A percentile compares a stretch with the other conserved stretches of the same genome.
Evolutionary conservation across 202 grass and related monocot genomes (phyloP).

Genomic region (Sporobolus alterniflorus): DNA sequence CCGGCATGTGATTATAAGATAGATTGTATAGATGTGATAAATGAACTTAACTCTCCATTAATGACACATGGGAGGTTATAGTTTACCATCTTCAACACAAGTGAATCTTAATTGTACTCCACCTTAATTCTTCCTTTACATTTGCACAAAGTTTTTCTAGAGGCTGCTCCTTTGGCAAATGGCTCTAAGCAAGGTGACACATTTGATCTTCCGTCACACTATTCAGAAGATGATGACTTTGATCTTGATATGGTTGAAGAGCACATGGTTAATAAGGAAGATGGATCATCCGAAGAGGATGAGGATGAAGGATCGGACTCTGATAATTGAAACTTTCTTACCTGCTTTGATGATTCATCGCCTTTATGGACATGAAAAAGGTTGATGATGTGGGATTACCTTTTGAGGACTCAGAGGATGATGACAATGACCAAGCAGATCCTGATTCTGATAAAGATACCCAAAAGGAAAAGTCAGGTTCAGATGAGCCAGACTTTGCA

Average conservation of each 20-base stretch:
- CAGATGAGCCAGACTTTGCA: constrained; percentile 79
- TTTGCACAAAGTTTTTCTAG: constrained; percentile 92
- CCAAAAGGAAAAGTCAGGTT: constrained; percentile 44
- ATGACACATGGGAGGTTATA: constrained; percentile 86
- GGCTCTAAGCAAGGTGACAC: constrained; percentile 47
- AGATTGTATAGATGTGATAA: constrained; percentile 83
- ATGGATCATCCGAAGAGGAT: constrained; percentile 46
- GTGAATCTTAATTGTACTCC: constrained; percentile 16
- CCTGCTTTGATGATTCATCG: constrained; percentile 53
- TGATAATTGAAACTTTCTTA: constrained; percentile 68
- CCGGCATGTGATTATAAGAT: constrained; percentile 96
- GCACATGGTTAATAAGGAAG: constrained; percentile 43
- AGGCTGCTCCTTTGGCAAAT: constrained; percentile 54
- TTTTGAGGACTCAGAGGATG: constrained; percentile 91
- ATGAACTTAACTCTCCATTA: constrained; percentile 75
- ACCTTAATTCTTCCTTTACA: constrained; percentile 24
- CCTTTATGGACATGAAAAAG: constrained; percentile 46
- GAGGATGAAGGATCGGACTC: constrained; percentile 52
- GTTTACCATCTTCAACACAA: constrained; percentile 1
- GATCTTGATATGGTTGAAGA: constrained; percentile 56
- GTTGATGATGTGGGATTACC: constrained; percentile 68
- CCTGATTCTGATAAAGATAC: constrained; percentile 66
- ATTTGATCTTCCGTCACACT: constrained; percentile 77
- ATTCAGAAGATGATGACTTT: constrained; percentile 84
- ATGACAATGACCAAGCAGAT: constrained; percentile 77